phyloP scores from a whole-genome alignment of 257 asterid species.

The Perilla frutescens region DNA sequence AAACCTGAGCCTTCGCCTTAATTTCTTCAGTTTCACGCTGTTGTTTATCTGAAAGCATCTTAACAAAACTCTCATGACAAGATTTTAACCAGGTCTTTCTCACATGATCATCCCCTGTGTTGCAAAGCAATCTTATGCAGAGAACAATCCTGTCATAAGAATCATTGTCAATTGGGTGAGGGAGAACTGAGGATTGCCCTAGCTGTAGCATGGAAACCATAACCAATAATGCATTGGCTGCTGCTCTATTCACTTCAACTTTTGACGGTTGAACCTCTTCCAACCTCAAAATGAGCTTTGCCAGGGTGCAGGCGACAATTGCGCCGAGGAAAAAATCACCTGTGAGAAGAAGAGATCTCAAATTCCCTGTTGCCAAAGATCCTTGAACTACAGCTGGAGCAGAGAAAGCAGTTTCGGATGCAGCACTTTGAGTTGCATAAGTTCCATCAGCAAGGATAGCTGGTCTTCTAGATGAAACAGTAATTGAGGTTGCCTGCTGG shows the following conservation, averaged over 20 bases:
- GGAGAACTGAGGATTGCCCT: conserved; percentile 92
- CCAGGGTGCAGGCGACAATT: conserved; percentile 84
- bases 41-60: conserved; percentile 96
- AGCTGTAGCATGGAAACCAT: conserved; percentile 92
- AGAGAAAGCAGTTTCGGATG: conserved; percentile 92
- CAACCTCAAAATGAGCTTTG: conserved; percentile 84
- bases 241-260: conserved; percentile 81
- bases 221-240: conserved; percentile 64
- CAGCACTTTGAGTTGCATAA: conserved; percentile 99
- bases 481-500: conserved; percentile 76
- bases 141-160: conserved; percentile 87
- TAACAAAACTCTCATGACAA: conserved; percentile 94
- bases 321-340: conserved; percentile 99
- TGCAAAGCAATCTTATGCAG: conserved; percentile 80
- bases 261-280: conserved; percentile 96
- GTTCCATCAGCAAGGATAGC: conserved; percentile 99
- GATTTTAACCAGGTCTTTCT: conserved; percentile 88
- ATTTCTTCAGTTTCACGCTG: conserved; percentile 92
- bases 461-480: conserved; percentile 95
- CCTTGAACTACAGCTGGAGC: conserved; percentile 86
- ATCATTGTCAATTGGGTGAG: conserved; percentile 96
- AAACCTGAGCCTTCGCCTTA: conserved; percentile 81
- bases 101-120: conserved; percentile 62
- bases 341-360: conserved; percentile 95
- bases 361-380: conserved; percentile 68